phyloP scores from a whole-genome alignment of 2,329 filamentous ascomycete genomes.

The Atkinsonella hypoxylon region DNA sequence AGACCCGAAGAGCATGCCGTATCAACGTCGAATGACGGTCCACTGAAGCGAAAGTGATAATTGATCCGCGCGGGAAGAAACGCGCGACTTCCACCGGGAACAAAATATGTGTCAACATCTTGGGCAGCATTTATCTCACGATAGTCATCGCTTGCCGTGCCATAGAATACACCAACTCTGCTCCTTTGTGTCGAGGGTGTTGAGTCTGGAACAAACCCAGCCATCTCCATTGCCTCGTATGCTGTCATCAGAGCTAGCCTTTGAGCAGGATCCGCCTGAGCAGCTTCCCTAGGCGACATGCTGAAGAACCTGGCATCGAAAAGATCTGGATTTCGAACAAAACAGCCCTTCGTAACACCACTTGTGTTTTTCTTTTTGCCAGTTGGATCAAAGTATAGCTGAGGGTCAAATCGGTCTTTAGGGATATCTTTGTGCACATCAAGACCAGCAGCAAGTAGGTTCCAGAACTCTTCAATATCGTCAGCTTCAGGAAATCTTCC shows the following conservation, averaged over 20 bases:
- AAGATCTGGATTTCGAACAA: constrained; percentile 54
- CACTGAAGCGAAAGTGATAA: constrained; percentile 67
- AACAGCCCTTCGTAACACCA: constrained; percentile 60
- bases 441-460: constrained; percentile 46
- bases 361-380: constrained; percentile 58
- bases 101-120: constrained; percentile 49
- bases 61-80: constrained; percentile 43
- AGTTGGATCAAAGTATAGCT: constrained; percentile 54
- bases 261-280: constrained; percentile 65
- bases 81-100: constrained; percentile 20
- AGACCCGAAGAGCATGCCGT: constrained; percentile 70
- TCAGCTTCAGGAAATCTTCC: constrained; percentile 28
- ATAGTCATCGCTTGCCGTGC: constrained; percentile 66
- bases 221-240: constrained; percentile 71
- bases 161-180: constrained; percentile 61
- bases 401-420: constrained; percentile 53
- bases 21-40: constrained; percentile 60
- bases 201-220: constrained; percentile 37
- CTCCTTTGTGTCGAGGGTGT: constrained; percentile 51
- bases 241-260: constrained; percentile 61
- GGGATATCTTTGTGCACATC: constrained; percentile 56
- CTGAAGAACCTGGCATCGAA: constrained; percentile 76
- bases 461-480: constrained; percentile 36
- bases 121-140: constrained; percentile 63
- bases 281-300: constrained; percentile 68